Base-by-base conservation (phyloP, 345 rosid species). In the Leavenworthia alabamica region DNA sequence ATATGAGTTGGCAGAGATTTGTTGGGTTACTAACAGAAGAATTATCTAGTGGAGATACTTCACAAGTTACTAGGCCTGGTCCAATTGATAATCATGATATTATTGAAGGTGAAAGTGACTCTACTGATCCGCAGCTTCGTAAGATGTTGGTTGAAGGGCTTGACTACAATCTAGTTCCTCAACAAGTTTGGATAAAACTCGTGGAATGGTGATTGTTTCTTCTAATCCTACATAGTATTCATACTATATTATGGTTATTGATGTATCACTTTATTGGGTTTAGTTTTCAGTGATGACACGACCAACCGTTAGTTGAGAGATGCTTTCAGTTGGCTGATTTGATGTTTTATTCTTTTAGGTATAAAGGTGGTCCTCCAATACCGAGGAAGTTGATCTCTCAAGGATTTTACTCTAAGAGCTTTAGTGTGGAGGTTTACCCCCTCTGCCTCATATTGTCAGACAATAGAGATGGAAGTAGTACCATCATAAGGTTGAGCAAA, bases 291-390 rank as follows among this genome's bases (percentile, higher is more conserved):
- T 31, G 31, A 12, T 53, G 62, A 23, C n/a, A 59, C 15, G 26
- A 3, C 14, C 51, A 6, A 12, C 23, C 13, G 2, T 56, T 22
- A n/a, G 33, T 41, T 5, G 9, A 40, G 24, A 14, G 23, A 33
- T 24, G 11, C 26, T 39, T 62, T 39, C 59, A 19, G 13, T 28
- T 10, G 36, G 54, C 27, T 65, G 8, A 65, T 53, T 4, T 52
- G 45, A 13, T 72, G n/a, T 61, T 11, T 61, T 10, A 37, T 27
- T 47, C 26, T n/a, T 42, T 54, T 64, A 86, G 98, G 97, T 86
- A 92, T 73, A 79, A 71, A 60, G 96, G 98, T 66, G 98, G 97
- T 10, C 96, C 98, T 31, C 52, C 80, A 20, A 56, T 92, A 75
- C 94, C 92, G 15, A 83, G 97, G 77, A 92, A 82, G 78, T 58